Base-by-base conservation (phyloP, 768 basidiomycete species). In the Kwoniella pini region DNA sequence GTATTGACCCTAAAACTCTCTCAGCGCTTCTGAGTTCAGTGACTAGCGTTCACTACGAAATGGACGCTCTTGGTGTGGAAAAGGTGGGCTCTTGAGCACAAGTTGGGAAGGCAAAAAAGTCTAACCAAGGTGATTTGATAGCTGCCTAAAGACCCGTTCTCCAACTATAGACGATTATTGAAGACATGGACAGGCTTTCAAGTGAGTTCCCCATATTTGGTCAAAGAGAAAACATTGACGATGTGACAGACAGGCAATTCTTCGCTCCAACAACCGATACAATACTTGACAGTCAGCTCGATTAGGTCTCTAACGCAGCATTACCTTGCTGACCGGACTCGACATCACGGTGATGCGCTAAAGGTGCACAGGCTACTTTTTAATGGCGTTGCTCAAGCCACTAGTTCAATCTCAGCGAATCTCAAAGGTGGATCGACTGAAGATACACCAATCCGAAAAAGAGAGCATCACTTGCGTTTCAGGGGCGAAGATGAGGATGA, bases 1-100 rank as follows among this genome's bases (percentile, higher is more conserved):
- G 72, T 49, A 75, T 75, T n/a, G 70, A 70, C 48, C 70, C 70
- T 2, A 68, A 64, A 33, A 70, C 73, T 0, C 57, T 75, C 21
- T 58, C 73, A 1, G 69, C 67, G 4, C 44, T 75, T 39, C 58
- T 75, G 24, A 68, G 70, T 33, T 68, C 67, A 1, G 54, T 75
- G 31, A 75, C 73, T 9, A 70, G 68, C 36, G 67, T 65, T 1
- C 67, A 66, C n/a, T 75, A 75, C 45, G 64, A 75, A 51, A 63
- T 75, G 13, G 66, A 59, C 42, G 57, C 61, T 1, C 44, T 75
- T 22, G 65, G 61, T 11, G 64, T 60, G 21, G 72, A 74, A 27
- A 69, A 71, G 59, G 64, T 71, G 31, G 45, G 60, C n/a, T 42
- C 7, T 42, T 19, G 21, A 15, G 38, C 12, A n/a, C n/a, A n/a